These are phyloP conservation scores for Chondrus crispus DNA, from an alignment of 23 red algal species.

Conservation along the genomic window DNA sequence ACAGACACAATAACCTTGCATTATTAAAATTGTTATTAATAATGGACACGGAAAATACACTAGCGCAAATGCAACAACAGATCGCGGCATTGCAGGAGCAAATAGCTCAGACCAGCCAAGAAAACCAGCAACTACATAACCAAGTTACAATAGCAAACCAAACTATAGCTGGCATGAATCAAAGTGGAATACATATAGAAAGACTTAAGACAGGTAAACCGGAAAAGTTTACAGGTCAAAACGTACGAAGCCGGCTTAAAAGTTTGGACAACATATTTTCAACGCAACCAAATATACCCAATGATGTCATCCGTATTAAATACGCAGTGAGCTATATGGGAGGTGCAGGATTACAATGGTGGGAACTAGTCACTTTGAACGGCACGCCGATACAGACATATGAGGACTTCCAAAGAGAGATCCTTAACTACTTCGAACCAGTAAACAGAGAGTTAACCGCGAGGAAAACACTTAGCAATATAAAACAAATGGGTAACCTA, in stretches of 20 bases:
- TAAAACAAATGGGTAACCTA: slow-evolving; percentile 3
- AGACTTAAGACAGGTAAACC: too few relatives aligned
- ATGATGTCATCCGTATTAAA: not conserved
- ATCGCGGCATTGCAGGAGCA: too few relatives aligned
- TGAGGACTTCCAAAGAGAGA: not conserved
- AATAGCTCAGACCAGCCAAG: too few relatives aligned
- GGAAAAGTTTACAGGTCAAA: not conserved
- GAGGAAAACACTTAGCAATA: not conserved
- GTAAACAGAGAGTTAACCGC: not conserved
- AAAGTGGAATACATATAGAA: too few relatives aligned
- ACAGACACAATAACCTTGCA: too few relatives aligned
- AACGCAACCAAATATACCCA: not conserved
- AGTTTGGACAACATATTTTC: slow-evolving; percentile 4
- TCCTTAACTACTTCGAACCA: not conserved
- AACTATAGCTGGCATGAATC: too few relatives aligned
- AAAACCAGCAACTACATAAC: too few relatives aligned
- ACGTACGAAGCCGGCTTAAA: not conserved
- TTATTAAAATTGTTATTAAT: too few relatives aligned
- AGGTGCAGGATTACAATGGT: slow-evolving; percentile 19
- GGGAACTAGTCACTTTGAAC: not conserved
- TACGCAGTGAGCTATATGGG: slow-evolving; percentile 2
- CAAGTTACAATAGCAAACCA: too few relatives aligned
- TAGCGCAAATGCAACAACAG: too few relatives aligned
- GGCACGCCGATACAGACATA: not conserved
- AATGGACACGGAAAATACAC: too few relatives aligned